Percentiles rank a stretch among this genome's conserved stretches.
These are phyloP conservation scores for Leccinum truebloodii DNA, from an alignment of 768 basidiomycete genomes.

Conservation along the genomic window DNA sequence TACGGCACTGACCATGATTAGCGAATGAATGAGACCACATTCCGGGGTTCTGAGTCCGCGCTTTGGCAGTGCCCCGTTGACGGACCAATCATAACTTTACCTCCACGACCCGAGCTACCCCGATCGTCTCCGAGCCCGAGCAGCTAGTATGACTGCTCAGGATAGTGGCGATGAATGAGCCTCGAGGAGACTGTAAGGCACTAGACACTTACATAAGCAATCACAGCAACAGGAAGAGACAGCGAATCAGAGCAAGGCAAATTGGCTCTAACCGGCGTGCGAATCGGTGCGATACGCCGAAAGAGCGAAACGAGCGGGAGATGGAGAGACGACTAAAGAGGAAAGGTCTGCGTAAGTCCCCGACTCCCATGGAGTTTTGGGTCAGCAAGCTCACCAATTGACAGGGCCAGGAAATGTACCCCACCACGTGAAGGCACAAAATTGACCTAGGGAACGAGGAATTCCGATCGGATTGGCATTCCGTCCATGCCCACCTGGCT, in stretches of 20 bases:
- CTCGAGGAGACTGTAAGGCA: conserved; percentile 21
- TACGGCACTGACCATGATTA: conserved; percentile 15
- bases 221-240: neutral
- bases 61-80: conserved; percentile 19
- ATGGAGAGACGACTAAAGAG: neutral
- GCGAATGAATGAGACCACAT: conserved; percentile 4
- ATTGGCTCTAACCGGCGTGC: neutral
- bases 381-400: too few relatives aligned
- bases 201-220: conserved; percentile 7
- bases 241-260: neutral
- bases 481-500: neutral
- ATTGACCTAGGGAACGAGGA: neutral
- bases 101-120: conserved; percentile 18
- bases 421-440: too few relatives aligned
- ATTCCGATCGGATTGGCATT: conserved; percentile 15
- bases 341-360: neutral
- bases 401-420: too few relatives aligned
- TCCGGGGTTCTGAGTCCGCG: conserved; percentile 3
- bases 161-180: conserved; percentile 24
- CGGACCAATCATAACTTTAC: conserved; percentile 19
- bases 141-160: conserved; percentile 3
- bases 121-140: conserved; percentile 16
- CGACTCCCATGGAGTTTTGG: neutral
- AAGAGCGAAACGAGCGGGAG: neutral
- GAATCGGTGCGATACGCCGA: neutral